phyloP scores from a whole-genome alignment of 1,139 yeast species.

The Debaryomyces fabryi region DNA sequence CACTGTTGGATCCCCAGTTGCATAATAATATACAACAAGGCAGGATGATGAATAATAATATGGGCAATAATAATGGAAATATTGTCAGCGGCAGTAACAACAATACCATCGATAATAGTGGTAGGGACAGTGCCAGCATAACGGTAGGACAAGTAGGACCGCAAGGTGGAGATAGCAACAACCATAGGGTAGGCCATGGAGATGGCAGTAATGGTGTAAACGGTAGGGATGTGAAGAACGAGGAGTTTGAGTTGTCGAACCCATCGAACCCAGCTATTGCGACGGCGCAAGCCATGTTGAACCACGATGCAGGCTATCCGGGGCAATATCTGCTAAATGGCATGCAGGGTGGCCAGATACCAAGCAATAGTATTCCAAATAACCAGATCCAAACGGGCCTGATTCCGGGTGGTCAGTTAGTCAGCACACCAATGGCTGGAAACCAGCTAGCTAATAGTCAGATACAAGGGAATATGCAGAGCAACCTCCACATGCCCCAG shows the following conservation, averaged over 20 bases:
- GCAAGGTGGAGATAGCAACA: neutral
- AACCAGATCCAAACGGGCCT: neutral
- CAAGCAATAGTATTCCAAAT: neutral
- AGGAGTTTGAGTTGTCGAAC: slow-evolving; percentile 18
- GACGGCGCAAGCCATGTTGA: slow-evolving; percentile 22
- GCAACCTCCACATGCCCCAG: slow-evolving; percentile 11
- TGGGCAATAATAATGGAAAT: neutral
- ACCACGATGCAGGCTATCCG: slow-evolving; percentile 10
- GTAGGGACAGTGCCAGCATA: neutral
- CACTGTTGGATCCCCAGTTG: slow-evolving; percentile 27
- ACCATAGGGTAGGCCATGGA: neutral
- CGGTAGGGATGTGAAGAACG: slow-evolving; percentile 7
- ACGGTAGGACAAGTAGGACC: neutral
- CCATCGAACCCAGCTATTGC: slow-evolving; percentile 24
- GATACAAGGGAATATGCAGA: slow-evolving; percentile 6
- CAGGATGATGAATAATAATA: slow-evolving; percentile 1
- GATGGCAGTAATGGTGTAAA: neutral
- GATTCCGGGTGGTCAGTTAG: neutral
- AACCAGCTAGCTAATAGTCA: neutral
- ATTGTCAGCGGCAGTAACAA: neutral
- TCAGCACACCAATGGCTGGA: neutral
- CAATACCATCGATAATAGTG: neutral
- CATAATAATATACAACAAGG: slow-evolving; percentile 11
- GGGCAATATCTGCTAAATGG: slow-evolving; percentile 6
- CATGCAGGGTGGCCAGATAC: neutral